These are phyloP conservation scores for Geotrichum macrosporum DNA, from an alignment of 1,139 yeast species.

Conservation along the genomic window DNA sequence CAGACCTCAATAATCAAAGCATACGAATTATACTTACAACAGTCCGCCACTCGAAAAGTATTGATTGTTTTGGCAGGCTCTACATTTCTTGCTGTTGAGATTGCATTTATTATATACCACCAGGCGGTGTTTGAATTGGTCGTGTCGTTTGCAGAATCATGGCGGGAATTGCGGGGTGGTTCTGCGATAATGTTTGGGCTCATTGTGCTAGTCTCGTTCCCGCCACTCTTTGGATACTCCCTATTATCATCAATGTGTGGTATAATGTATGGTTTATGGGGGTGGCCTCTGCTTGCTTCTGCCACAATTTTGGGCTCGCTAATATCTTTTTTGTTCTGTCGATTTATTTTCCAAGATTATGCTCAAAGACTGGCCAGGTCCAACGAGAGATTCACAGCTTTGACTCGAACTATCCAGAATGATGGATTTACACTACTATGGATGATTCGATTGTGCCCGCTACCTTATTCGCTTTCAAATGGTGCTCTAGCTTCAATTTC, in stretches of 20 bases:
- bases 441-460: slow-evolving; percentile 77
- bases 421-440: slow-evolving; percentile 64
- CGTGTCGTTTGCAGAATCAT: slow-evolving; percentile 46
- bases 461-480: slow-evolving; percentile 87
- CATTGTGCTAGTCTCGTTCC: slow-evolving; percentile 59
- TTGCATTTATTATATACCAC: slow-evolving; percentile 46
- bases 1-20: slow-evolving; percentile 3
- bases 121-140: slow-evolving; percentile 44
- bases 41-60: background rate
- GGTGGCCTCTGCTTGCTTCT: slow-evolving; percentile 73
- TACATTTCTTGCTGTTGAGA: slow-evolving; percentile 22
- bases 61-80: slow-evolving; percentile 6
- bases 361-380: slow-evolving; percentile 51
- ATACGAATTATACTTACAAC: slow-evolving; percentile 8
- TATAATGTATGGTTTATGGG: slow-evolving; percentile 75
- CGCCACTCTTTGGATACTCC: slow-evolving; percentile 84
- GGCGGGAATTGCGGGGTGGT: slow-evolving; percentile 49
- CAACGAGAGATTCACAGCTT: slow-evolving; percentile 67
- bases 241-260: slow-evolving; percentile 70
- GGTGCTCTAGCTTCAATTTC: slow-evolving; percentile 90
- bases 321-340: slow-evolving; percentile 62
- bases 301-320: slow-evolving; percentile 75
- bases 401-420: slow-evolving; percentile 65
- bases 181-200: slow-evolving; percentile 49
- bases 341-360: slow-evolving; percentile 53